A percentile compares a stretch with the other conserved stretches of the same genome.
phyloP scores from a whole-genome alignment of 345 rosid genomes.

The Rhizophora apiculata region DNA sequence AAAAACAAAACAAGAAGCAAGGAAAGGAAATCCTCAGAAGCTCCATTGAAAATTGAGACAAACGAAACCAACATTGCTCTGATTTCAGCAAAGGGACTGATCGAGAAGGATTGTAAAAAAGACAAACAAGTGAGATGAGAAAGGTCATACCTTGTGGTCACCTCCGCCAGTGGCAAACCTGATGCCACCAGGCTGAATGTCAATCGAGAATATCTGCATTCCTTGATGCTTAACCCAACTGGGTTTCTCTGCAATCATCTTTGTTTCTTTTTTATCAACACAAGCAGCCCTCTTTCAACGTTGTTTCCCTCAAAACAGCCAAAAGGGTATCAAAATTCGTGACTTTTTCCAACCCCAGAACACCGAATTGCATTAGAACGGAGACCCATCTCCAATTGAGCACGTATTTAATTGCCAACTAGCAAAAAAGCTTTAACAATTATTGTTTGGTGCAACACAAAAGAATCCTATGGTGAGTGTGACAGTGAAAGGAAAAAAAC shows the following conservation, averaged over 20 bases:
- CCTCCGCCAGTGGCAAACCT: constrained; percentile 99
- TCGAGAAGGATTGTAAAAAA: neutral
- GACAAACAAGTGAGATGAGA: constrained; percentile 10
- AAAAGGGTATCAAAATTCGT: constrained; percentile 17
- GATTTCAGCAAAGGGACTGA: neutral
- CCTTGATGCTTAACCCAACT: constrained; percentile 96
- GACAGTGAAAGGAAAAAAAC: neutral
- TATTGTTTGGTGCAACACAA: constrained; percentile 9
- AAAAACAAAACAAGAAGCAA: too few relatives aligned
- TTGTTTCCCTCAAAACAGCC: constrained; percentile 14
- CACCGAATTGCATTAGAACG: constrained; percentile 1
- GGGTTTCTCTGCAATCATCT: constrained; percentile 98
- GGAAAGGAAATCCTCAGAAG: too few relatives aligned
- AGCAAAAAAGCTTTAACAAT: neutral
- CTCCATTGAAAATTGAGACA: too few relatives aligned
- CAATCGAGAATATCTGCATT: constrained; percentile 94
- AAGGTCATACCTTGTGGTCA: constrained; percentile 75
- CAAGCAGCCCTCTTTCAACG: constrained; percentile 14
- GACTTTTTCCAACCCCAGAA: constrained; percentile 12
- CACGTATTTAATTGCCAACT: neutral
- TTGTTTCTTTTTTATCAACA: constrained; percentile 12
- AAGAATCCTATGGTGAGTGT: neutral
- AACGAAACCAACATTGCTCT: neutral
- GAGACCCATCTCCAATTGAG: constrained; percentile 6
- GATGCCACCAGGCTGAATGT: constrained; percentile 91